A percentile compares a stretch with the other conserved stretches of the same genome.
phyloP scores from a whole-genome alignment of 1,139 yeast genomes.

The Taphrina wiesneri region DNA sequence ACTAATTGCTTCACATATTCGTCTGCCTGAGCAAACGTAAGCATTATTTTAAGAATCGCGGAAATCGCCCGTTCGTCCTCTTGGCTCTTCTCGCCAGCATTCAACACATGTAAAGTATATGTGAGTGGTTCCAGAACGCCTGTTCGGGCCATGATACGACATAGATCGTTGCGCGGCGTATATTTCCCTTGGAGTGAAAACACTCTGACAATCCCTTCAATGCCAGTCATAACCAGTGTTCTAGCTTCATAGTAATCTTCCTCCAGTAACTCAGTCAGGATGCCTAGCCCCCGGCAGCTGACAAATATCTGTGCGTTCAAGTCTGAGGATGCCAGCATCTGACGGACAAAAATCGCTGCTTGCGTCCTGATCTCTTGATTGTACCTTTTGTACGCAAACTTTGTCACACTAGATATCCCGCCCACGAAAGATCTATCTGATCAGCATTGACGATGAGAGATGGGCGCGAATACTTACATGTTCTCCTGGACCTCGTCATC shows the following conservation, averaged over 20 bases:
- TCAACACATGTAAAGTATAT: slow-evolving; percentile 48
- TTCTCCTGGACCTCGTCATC: slow-evolving; percentile 52
- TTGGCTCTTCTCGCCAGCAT: slow-evolving; percentile 38
- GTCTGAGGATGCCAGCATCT: slow-evolving; percentile 48
- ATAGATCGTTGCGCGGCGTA: slow-evolving; percentile 55
- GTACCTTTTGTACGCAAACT: slow-evolving; percentile 48
- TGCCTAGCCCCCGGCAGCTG: slow-evolving; percentile 59
- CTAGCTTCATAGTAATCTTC: slow-evolving; percentile 53
- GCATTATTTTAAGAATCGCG: slow-evolving; percentile 43
- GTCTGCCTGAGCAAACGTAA: slow-evolving; percentile 45
- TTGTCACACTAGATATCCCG: slow-evolving; percentile 55
- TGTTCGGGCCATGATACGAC: slow-evolving; percentile 56
- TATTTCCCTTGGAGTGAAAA: slow-evolving; percentile 49
- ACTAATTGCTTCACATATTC: slow-evolving; percentile 43
- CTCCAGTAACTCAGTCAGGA: slow-evolving; percentile 56
- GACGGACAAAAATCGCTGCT: slow-evolving; percentile 52
- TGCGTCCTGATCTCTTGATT: slow-evolving; percentile 50
- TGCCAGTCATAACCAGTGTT: slow-evolving; percentile 53
- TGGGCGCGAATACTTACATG: slow-evolving; percentile 42
- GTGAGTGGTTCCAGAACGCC: slow-evolving; percentile 57
- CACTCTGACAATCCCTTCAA: slow-evolving; percentile 53
- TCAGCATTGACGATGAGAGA: neutral
- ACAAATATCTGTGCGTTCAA: slow-evolving; percentile 55
- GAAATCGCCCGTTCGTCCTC: slow-evolving; percentile 34
- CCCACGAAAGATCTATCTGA: slow-evolving; percentile 52